phyloP scores from a whole-genome alignment of 1,284 basidiomycete species.

The Fistulina hepatica region DNA sequence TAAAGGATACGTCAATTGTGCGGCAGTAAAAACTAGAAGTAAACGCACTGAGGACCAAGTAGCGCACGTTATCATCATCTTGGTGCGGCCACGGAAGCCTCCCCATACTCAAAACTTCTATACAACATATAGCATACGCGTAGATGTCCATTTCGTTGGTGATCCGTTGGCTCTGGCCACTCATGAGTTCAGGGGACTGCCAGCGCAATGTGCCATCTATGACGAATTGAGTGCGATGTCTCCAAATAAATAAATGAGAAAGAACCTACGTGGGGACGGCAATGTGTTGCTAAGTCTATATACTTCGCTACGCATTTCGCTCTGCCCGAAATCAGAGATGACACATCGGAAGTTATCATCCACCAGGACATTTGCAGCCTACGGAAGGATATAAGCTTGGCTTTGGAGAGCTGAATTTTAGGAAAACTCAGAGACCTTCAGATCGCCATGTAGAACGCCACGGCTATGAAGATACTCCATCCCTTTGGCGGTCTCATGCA shows the following conservation, averaged over 20 bases:
- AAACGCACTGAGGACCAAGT: slow-evolving; percentile 49
- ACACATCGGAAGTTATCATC: slow-evolving; percentile 54
- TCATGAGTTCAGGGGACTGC: slow-evolving; percentile 59
- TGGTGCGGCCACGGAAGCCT: slow-evolving; percentile 47
- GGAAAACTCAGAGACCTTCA: no score
- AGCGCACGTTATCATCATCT: slow-evolving; percentile 48
- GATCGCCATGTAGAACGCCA: slow-evolving; percentile 61
- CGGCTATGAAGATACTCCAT: slow-evolving; percentile 64
- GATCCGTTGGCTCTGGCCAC: slow-evolving; percentile 31
- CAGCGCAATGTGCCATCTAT: slow-evolving; percentile 28
- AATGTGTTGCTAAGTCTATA: slow-evolving; percentile 44
- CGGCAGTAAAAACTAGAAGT: not conserved
- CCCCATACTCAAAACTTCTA: slow-evolving; percentile 59
- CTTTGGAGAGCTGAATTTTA: no score
- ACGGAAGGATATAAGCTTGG: no score
- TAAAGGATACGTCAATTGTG: not conserved
- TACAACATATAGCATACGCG: slow-evolving; percentile 60
- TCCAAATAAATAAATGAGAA: slow-evolving; percentile 15
- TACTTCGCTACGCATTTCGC: slow-evolving; percentile 63
- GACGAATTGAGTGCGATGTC: slow-evolving; percentile 38
- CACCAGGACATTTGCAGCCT: slow-evolving; percentile 68
- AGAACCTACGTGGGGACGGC: slow-evolving; percentile 38
- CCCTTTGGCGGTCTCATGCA: slow-evolving; percentile 63
- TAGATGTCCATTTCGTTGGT: slow-evolving; percentile 61
- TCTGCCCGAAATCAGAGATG: slow-evolving; percentile 72